Base-by-base conservation (phyloP, 306 rosid species). In the peach (Prunus persica) region DNA sequence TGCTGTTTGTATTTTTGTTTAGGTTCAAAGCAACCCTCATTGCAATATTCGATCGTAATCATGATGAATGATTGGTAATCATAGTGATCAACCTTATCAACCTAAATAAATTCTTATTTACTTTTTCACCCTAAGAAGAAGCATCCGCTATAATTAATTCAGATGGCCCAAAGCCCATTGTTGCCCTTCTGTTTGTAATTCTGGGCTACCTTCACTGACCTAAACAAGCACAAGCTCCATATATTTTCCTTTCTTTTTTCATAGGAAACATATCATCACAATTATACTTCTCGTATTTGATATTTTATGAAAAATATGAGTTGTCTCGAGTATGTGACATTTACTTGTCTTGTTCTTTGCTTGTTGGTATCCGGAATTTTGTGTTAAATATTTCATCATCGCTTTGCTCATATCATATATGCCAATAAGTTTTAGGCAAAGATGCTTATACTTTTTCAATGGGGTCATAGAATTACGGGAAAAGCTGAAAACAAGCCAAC, bases 1-100 rank as follows among this genome's bases (percentile, higher is more conserved):
- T 56, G 69, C 9, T 43, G 55, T 81, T 84, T 88, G 90, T 87
- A 88, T 1, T 74, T 81, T 84, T 84, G 83, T 88, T 80, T 88
- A 76, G 84, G 72, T 88, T 87, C 84, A 90, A 83, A 75, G 74
- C 78, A 81, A 80, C 77, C 63, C 85, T 80, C 27, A 86, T 76
- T 43, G 62, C 81, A 58, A 65, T 71, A 49, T 55, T 71, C 43
- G 55, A 30, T n/a, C 8, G 13, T 71, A 73, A 75, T 67, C 72
- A 79, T 79, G 66, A 77, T 30, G 30, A 65, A 55, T 65, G 30
- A 61, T 52, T 55, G 32, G 47, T 65, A 52, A 62, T 47, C 65
- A n/a, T 22, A 57, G 6, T 49, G 1, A 49, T 67, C 18, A 77
- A 75, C 24, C 76, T 47, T 19, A 52, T 27, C 72, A 71, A 19